Evolutionary conservation across 345 rosid genomes (phyloP).

Genomic region (Mercurialis annua): DNA sequence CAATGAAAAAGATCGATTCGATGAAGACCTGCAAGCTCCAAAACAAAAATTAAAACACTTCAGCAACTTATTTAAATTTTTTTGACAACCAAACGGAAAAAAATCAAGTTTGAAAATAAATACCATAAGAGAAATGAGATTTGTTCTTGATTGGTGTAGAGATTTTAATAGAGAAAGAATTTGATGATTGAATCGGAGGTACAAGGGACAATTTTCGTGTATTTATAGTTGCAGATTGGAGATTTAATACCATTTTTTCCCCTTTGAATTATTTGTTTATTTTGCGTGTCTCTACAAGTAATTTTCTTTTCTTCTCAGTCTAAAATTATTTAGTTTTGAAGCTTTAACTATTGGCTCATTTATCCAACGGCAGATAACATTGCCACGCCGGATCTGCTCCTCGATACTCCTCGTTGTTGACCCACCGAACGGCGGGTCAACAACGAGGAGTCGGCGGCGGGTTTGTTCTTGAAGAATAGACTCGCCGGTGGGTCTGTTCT

Average conservation of each 20-base stretch:
- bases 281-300: background rate
- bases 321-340: background rate
- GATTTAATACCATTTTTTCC: conserved; percentile 37
- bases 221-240: conserved; percentile 47
- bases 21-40: conserved; percentile 42
- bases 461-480: no score
- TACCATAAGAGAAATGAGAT: conserved; percentile 27
- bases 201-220: conserved; percentile 21
- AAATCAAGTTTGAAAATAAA: background rate
- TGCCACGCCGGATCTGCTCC: conserved; percentile 48
- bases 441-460: no score
- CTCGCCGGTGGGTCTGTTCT: no score
- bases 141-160: conserved; percentile 18
- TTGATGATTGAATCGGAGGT: conserved; percentile 22
- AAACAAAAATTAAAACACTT: conserved; percentile 29
- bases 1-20: conserved; percentile 24
- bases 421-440: no score
- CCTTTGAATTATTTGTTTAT: background rate
- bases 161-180: conserved; percentile 8
- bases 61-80: conserved; percentile 13
- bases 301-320: background rate
- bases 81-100: conserved; percentile 13
- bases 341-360: background rate
- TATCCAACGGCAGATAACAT: background rate
- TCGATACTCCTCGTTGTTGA: no score